Base-by-base conservation (phyloP, 2,329 filamentous ascomycete genomes). In the Cladosporium sp. region DNA sequence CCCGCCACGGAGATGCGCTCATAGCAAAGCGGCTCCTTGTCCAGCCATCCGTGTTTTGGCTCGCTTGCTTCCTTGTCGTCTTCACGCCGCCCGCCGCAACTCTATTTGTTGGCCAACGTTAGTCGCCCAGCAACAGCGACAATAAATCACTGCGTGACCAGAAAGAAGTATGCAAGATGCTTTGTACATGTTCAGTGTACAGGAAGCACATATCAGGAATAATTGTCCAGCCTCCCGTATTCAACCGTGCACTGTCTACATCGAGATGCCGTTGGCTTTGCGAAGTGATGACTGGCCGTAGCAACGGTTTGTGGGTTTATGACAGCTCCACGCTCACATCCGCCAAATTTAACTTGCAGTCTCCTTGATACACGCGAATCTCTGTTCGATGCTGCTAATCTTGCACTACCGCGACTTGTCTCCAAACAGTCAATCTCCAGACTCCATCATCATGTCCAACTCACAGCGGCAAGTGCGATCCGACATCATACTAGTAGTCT, bases 21-120 rank as follows among this genome's bases (percentile, higher is more conserved):
- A 55, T 55, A 31, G 31, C 40, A 46, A 7, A 46, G 40, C 40
- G 40, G 40, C 40, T 46, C 40, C 40, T 46, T 46, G 40, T 28
- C 37, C 56, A 59, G 56, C 56, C 56, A n/a, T 59, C 56, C 14
- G 28, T 46, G 35, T 59, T 59, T 29, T 46, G 56, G 56, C 56
- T 40, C 37, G 56, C 56, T 59, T 57, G 31, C 23, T 37, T 37
- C 56, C 21, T 28, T 37, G 21, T 26, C n/a, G 26, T 59, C 56
- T 59, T 59, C 56, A 59, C 56, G 56, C 16, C 26, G 56, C 56
- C 56, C 33, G 37, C 56, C 56, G 46, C 35, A 59, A 59, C 56
- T 59, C 56, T 44, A 59, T 37, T 44, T 37, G 7, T 18, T 29
- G 21, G 23, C 21, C 18, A 35, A 57, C 55, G 23, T 14, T 16